phyloP scores from a whole-genome alignment of 345 rosid species.

The Geranium rotundifolium region DNA sequence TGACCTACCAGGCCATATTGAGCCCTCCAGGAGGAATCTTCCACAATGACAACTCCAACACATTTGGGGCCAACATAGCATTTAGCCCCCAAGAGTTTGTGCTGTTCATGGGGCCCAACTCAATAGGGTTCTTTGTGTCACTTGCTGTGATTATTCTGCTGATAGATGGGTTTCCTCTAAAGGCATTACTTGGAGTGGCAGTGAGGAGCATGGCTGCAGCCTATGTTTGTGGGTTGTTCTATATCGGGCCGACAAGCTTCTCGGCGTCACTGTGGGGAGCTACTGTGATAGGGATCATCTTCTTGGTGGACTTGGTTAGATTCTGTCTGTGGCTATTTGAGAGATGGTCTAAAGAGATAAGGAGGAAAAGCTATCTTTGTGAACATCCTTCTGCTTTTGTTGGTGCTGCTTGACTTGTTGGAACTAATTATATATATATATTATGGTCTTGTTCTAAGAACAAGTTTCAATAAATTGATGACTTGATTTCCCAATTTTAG shows the following conservation, averaged over 20 bases:
- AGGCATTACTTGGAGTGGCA: not conserved
- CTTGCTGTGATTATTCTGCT: not conserved
- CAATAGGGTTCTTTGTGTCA: not conserved
- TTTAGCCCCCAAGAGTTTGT: not conserved
- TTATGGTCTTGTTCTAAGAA: not conserved
- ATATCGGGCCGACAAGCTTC: not conserved
- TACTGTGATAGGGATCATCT: not conserved
- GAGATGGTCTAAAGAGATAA: not conserved
- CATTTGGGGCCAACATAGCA: not conserved
- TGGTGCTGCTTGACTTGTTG: not conserved
- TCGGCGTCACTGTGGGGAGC: not conserved
- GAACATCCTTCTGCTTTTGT: not conserved
- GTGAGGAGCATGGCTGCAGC: not conserved
- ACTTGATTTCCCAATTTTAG: not conserved
- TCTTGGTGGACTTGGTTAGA: not conserved
- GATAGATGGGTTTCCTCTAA: not conserved
- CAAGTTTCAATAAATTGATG: not conserved
- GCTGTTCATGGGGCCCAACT: not conserved
- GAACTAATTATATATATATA: not conserved
- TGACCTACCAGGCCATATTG: slow-evolving; percentile 8
- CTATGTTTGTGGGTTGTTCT: not conserved
- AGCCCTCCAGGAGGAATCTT: slow-evolving; percentile 8
- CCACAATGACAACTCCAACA: not conserved
- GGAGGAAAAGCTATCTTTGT: not conserved
- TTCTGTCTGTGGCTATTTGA: not conserved